These are phyloP conservation scores for Aleurites moluccanus DNA, from an alignment of 441 rosid species.

Conservation along the genomic window DNA sequence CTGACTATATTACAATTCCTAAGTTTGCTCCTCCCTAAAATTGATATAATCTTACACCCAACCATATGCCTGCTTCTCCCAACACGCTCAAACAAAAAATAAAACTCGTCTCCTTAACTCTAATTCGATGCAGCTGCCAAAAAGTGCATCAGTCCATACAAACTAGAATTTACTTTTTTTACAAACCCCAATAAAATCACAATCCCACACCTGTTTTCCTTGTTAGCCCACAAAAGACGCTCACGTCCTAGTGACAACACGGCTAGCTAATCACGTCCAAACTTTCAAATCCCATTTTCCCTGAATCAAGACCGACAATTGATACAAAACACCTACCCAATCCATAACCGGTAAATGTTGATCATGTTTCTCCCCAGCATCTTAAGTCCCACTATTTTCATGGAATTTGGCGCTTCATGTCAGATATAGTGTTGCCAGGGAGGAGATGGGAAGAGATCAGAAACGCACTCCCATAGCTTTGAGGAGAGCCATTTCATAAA, in stretches of 20 bases:
- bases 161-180: background rate
- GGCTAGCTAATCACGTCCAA: background rate
- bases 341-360: background rate
- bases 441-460: background rate
- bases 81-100: background rate
- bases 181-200: background rate
- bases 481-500: constrained; percentile 1
- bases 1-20: constrained; percentile 25
- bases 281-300: no score
- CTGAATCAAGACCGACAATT: background rate
- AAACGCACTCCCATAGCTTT: background rate
- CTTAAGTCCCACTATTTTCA: background rate
- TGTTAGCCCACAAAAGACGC: background rate
- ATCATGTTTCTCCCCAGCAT: background rate
- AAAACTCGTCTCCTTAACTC: background rate
- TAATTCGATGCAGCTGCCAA: constrained; percentile 2
- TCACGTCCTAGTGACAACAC: background rate
- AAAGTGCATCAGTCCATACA: background rate
- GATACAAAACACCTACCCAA: background rate
- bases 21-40: constrained; percentile 9
- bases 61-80: background rate
- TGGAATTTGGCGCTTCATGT: background rate
- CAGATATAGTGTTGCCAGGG: background rate
- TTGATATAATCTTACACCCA: constrained; percentile 1
- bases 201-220: background rate